Evolutionary conservation across 805 yeast species (phyloP).

Genomic region (Wickerhamiella sorbophila): DNA sequence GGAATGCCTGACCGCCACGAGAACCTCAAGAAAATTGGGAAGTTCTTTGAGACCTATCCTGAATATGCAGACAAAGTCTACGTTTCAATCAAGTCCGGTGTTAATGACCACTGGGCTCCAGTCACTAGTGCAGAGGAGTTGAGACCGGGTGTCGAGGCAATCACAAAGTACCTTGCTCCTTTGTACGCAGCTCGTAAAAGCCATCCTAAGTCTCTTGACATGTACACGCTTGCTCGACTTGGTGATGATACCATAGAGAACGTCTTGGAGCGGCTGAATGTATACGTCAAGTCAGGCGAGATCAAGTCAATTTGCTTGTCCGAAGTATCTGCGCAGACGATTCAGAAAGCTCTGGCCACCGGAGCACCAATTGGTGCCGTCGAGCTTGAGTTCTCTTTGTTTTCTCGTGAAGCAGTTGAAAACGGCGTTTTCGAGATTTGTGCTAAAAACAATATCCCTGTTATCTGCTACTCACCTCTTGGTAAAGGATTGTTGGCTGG

Average conservation of each 20-base stretch:
- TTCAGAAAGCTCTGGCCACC: slow-evolving; percentile 41
- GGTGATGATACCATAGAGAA: slow-evolving; percentile 40
- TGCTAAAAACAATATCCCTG: slow-evolving; percentile 44
- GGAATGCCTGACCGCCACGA: slow-evolving; percentile 35
- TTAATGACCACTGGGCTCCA: slow-evolving; percentile 32
- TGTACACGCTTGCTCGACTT: slow-evolving; percentile 63
- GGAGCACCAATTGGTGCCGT: slow-evolving; percentile 43
- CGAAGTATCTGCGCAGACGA: slow-evolving; percentile 52
- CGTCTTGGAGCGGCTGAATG: slow-evolving; percentile 30
- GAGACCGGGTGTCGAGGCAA: slow-evolving; percentile 33
- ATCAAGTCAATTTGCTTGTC: slow-evolving; percentile 61
- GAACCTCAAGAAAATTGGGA: slow-evolving; percentile 43
- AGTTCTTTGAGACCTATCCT: slow-evolving; percentile 45
- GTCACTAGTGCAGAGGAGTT: slow-evolving; percentile 38
- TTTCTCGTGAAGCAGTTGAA: slow-evolving; percentile 42
- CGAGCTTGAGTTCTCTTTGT: slow-evolving; percentile 67
- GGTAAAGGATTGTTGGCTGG: slow-evolving; percentile 72
- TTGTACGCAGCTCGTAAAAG: slow-evolving; percentile 13
- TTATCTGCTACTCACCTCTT: slow-evolving; percentile 73
- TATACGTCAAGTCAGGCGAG: slow-evolving; percentile 40
- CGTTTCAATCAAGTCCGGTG: slow-evolving; percentile 57
- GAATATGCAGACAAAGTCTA: slow-evolving; percentile 41
- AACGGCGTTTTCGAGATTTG: slow-evolving; percentile 54
- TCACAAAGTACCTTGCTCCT: slow-evolving; percentile 16
- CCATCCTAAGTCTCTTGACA: slow-evolving; percentile 26